These are phyloP conservation scores for Huntiella decipiens DNA, from an alignment of 2,329 filamentous ascomycete genomes.

Conservation along the genomic window DNA sequence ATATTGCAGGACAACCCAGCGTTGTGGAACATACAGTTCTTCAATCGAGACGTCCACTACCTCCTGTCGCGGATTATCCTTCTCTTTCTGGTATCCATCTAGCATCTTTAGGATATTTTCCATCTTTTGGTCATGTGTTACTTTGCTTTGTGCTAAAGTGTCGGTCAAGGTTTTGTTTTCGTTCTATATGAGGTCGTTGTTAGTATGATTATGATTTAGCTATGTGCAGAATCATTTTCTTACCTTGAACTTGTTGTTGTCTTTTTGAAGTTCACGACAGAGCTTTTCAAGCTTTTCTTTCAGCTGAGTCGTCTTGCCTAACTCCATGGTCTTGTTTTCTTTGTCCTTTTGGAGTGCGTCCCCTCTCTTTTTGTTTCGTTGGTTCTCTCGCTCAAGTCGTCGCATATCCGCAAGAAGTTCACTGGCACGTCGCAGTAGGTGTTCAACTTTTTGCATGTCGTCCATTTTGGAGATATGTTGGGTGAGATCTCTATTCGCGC, in stretches of 20 bases:
- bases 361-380: constrained; percentile 87
- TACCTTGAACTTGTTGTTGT: constrained; percentile 97
- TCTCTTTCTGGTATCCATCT: constrained; percentile 73
- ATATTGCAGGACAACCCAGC: background rate
- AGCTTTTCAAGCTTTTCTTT: constrained; percentile 96
- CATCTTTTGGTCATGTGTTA: constrained; percentile 70
- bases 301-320: constrained; percentile 74
- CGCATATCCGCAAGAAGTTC: constrained; percentile 92
- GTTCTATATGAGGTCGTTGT: constrained; percentile 31
- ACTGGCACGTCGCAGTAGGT: constrained; percentile 75
- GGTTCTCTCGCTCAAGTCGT: constrained; percentile 77
- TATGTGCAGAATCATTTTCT: constrained; percentile 12
- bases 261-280: constrained; percentile 80
- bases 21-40: constrained; percentile 47
- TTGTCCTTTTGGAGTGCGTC: constrained; percentile 95
- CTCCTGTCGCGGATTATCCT: constrained; percentile 63
- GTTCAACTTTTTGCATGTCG: constrained; percentile 77
- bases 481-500: constrained; percentile 77
- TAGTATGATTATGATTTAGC: background rate
- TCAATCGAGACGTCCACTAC: constrained; percentile 75
- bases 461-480: constrained; percentile 82
- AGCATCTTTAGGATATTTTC: constrained; percentile 65
- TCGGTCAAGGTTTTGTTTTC: constrained; percentile 88
- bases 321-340: constrained; percentile 69
- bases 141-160: constrained; percentile 62